These are phyloP conservation scores for Syzygium grande DNA, from an alignment of 345 rosid species.

Conservation along the genomic window DNA sequence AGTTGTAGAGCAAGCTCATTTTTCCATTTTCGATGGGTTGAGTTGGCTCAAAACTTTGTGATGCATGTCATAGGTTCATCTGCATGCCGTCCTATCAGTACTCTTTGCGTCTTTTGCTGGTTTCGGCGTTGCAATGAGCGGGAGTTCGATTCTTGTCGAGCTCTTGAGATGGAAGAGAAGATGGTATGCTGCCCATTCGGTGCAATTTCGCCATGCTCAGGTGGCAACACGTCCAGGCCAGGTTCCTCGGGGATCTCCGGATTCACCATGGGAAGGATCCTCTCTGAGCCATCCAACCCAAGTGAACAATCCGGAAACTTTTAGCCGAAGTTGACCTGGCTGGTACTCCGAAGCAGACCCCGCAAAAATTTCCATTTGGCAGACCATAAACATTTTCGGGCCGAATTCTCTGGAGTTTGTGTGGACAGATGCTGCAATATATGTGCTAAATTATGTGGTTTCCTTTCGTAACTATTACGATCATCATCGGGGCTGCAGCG, in stretches of 20 bases:
- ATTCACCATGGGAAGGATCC: background rate
- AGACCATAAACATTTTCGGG: background rate
- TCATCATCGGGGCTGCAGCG: background rate
- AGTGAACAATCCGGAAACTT: background rate
- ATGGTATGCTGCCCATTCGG: conserved; percentile 16
- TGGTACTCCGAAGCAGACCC: background rate
- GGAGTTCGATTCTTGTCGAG: conserved; percentile 69
- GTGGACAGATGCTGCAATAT: background rate
- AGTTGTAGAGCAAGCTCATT: background rate
- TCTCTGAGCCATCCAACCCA: background rate
- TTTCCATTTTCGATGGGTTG: background rate
- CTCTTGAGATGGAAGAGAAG: conserved; percentile 65
- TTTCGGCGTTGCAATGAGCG: conserved; percentile 80
- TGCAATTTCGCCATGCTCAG: conserved; percentile 7
- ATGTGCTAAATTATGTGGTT: background rate
- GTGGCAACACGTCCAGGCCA: conserved; percentile 17
- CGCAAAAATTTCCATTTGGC: background rate
- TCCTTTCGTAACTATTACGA: background rate
- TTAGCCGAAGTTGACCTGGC: background rate
- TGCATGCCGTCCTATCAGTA: conserved; percentile 64
- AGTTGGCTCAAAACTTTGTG: background rate
- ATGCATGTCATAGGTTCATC: conserved; percentile 32
- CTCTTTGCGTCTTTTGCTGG: conserved; percentile 81
- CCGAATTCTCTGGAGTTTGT: background rate
- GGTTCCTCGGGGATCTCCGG: conserved; percentile 3